Evolutionary conservation across 352 stramenopile genomes (phyloP).

Genomic region (Pythium phragmitis): DNA sequence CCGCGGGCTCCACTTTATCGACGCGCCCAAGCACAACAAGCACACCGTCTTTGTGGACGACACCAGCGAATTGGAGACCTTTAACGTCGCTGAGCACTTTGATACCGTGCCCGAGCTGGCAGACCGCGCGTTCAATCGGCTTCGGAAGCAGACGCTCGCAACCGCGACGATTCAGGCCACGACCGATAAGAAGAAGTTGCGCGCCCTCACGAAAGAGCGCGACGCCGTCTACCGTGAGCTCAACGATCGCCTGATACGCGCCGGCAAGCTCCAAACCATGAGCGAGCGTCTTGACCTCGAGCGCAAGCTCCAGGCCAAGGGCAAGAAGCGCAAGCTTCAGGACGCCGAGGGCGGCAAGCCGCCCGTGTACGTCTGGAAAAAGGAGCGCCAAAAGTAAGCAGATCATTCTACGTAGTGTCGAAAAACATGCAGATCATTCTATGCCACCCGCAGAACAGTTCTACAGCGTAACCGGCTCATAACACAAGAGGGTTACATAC

Average conservation of each 20-base stretch:
- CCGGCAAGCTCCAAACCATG: constrained; percentile 69
- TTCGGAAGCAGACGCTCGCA: constrained; percentile 59
- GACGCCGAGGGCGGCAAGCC: constrained; percentile 62
- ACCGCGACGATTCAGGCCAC: constrained; percentile 35
- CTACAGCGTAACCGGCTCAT: too few species aligned
- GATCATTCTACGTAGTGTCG: neutral
- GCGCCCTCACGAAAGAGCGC: constrained; percentile 61
- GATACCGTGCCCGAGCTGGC: constrained; percentile 76
- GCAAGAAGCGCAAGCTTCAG: constrained; percentile 81
- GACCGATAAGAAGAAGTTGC: constrained; percentile 39
- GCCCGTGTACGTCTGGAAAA: constrained; percentile 88
- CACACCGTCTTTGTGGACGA: constrained; percentile 95
- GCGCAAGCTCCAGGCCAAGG: constrained; percentile 82
- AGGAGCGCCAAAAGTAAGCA: constrained; percentile 80
- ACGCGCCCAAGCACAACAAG: constrained; percentile 78
- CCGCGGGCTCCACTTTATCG: constrained; percentile 74
- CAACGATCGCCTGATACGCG: constrained; percentile 61
- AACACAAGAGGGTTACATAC: too few species aligned
- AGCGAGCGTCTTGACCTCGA: constrained; percentile 78
- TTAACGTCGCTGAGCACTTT: constrained; percentile 93
- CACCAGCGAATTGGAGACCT: constrained; percentile 67
- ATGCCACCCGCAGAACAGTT: too few species aligned
- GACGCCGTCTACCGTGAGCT: constrained; percentile 70
- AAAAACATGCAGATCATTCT: neutral
- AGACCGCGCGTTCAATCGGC: constrained; percentile 71